Evolutionary conservation across 2,329 filamentous ascomycete species (phyloP).

Genomic region (Drechslerella coelobrocha): DNA sequence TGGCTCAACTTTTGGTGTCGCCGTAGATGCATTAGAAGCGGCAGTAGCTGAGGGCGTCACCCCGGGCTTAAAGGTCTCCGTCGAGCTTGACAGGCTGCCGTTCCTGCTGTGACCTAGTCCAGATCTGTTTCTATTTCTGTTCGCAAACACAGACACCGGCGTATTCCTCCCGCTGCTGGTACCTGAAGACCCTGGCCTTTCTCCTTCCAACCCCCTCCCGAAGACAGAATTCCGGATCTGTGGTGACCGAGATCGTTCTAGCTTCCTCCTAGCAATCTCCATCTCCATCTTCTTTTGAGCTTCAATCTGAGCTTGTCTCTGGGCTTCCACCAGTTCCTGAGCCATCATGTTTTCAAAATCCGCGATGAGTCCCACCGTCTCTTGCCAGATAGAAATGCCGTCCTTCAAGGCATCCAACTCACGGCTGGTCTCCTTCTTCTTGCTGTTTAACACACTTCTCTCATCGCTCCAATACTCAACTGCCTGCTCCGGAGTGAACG

Average conservation of each 20-base stretch:
- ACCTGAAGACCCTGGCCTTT: constrained; percentile 31
- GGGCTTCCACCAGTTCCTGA: constrained; percentile 62
- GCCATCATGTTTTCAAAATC: constrained; percentile 70
- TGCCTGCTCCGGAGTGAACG: constrained; percentile 43
- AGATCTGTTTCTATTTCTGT: constrained; percentile 33
- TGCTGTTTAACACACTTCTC: constrained; percentile 64
- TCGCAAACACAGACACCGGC: constrained; percentile 40
- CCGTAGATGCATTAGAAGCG: neutral
- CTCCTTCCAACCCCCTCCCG: constrained; percentile 66
- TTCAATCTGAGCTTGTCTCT: constrained; percentile 22
- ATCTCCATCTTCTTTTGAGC: constrained; percentile 41
- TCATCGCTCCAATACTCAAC: constrained; percentile 72
- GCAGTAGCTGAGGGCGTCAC: neutral
- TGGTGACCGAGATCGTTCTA: constrained; percentile 58
- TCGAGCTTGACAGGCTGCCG: constrained; percentile 44
- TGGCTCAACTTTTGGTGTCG: constrained; percentile 7
- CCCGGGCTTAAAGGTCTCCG: constrained; percentile 39
- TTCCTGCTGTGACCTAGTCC: constrained; percentile 30
- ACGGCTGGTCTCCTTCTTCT: constrained; percentile 65
- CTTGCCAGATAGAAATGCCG: constrained; percentile 71
- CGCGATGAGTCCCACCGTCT: constrained; percentile 67
- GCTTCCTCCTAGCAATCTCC: constrained; percentile 55
- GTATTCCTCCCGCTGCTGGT: constrained; percentile 43
- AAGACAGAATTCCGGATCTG: constrained; percentile 62
- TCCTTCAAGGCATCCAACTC: constrained; percentile 73